Percentiles rank a stretch among this genome's conserved stretches.
phyloP scores from a whole-genome alignment of 768 basidiomycete genomes.

The Suillus decipiens region DNA sequence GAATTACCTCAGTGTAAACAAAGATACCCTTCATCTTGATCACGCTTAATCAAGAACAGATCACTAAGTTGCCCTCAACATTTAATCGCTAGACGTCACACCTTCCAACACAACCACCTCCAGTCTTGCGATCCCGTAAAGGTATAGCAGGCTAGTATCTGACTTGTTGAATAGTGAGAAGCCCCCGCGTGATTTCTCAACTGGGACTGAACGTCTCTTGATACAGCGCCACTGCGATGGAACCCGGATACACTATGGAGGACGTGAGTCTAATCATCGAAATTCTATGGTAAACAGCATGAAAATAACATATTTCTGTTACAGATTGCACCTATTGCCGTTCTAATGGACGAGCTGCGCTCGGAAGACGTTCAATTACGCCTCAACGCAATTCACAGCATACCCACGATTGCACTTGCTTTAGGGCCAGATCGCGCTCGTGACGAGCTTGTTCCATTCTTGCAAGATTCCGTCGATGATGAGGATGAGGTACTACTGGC shows the following conservation, averaged over 20 bases:
- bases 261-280: constrained; percentile 50
- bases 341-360: constrained; percentile 96
- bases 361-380: constrained; percentile 97
- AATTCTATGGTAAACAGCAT: constrained; percentile 16
- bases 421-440: constrained; percentile 93
- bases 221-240: constrained; percentile 48
- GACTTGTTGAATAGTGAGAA: constrained; percentile 1
- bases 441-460: constrained; percentile 93
- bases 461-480: constrained; percentile 98
- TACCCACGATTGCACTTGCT: constrained; percentile 97
- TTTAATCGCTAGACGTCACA: constrained; percentile 7
- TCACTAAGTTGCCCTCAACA: constrained; percentile 1
- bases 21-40: background rate
- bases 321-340: constrained; percentile 91
- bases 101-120: background rate
- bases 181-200: constrained; percentile 3
- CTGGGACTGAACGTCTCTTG: constrained; percentile 5
- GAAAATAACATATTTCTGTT: constrained; percentile 24
- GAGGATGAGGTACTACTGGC: constrained; percentile 98
- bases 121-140: background rate
- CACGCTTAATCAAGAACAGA: constrained; percentile 9
- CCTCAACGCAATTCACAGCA: constrained; percentile 94
- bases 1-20: constrained; percentile 1
- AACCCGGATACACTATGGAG: constrained; percentile 63
- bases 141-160: constrained; percentile 5